A percentile compares a stretch with the other conserved stretches of the same genome.
phyloP scores from a whole-genome alignment of 1,284 basidiomycete species.

The Boletus holoroseus region DNA sequence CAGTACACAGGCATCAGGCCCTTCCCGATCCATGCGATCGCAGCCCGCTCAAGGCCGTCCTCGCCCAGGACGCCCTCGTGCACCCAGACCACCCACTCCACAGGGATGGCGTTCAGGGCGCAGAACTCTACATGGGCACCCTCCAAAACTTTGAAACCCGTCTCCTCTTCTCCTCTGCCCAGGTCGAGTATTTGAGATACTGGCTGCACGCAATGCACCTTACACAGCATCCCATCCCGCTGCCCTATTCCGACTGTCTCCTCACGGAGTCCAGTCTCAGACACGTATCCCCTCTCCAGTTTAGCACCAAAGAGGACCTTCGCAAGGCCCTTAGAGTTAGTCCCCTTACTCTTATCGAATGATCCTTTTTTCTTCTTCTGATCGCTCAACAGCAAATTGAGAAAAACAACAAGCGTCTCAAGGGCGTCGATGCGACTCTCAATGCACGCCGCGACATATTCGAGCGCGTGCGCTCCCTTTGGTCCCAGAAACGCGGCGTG shows the following conservation, averaged over 20 bases:
- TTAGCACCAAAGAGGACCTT: conserved; percentile 48
- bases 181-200: conserved; percentile 81
- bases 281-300: conserved; percentile 53
- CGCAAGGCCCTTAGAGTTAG: conserved; percentile 55
- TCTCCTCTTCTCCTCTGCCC: conserved; percentile 73
- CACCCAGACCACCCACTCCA: conserved; percentile 71
- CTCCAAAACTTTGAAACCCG: conserved; percentile 62
- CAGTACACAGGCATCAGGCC: conserved; percentile 38
- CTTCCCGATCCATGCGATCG: conserved; percentile 47
- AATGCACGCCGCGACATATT: conserved; percentile 54
- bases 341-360: neutral
- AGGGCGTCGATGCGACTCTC: conserved; percentile 53
- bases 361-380: neutral
- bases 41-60: conserved; percentile 61
- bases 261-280: conserved; percentile 51
- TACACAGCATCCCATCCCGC: conserved; percentile 56
- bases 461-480: conserved; percentile 61
- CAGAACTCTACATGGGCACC: conserved; percentile 72
- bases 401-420: conserved; percentile 72
- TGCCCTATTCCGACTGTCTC: conserved; percentile 70
- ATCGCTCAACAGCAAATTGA: conserved; percentile 51
- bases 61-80: conserved; percentile 61
- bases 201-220: conserved; percentile 74
- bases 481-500: conserved; percentile 53
- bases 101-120: conserved; percentile 53